Evolutionary conservation across 2,329 filamentous ascomycete species (phyloP), one percentile per base, ranked within the genome.

Genomic region (Huntiella decipiens): DNA sequence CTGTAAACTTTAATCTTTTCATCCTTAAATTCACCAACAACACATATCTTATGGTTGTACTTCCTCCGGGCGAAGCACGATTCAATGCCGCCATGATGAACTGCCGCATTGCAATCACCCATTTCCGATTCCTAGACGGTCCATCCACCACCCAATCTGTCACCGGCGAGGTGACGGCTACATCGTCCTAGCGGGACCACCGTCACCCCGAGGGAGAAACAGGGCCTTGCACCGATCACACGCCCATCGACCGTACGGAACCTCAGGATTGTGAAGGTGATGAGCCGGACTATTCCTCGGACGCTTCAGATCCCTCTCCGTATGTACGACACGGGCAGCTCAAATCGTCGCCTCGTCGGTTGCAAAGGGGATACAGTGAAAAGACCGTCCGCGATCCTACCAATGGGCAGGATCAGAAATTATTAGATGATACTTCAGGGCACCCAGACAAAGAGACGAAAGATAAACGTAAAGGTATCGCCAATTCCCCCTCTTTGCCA

Each of bases 21-120:
- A 84, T 95, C 52, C 83, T 86, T 52, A 84, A 92, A 54, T 86
- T 98, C 54, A 98, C 91, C 2, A 92, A 91, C 45, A 98, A 98
- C 62, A 98, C 91, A 2, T 96, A 96, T 57, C 79, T 98, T 50
- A 84, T 93, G 56, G 84, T 92, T 6, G 79, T 92, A 33, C 74
- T 95, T 53, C 87, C 91, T 0, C 86, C 88, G 0, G 87, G 87
- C 17, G 88, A 96, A 61, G 83, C 84, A 15, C 74, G 83, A 4
- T 93, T 93, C 66, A 95, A 96, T 55, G 77, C 82, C 45, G 87
- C 87, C 10, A 77, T 91, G 60, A 69, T 94, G 53, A 95, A 95
- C 58, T 91, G 88, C 53, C 79, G 84, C 61, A 79, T 93, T 49
- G 87, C 86, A 0, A 73, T 85, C 39, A 77, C 82, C 54, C 81